These are phyloP conservation scores for Euphorbia tirucalli DNA, from an alignment of 345 rosid genomes.

Conservation along the genomic window DNA sequence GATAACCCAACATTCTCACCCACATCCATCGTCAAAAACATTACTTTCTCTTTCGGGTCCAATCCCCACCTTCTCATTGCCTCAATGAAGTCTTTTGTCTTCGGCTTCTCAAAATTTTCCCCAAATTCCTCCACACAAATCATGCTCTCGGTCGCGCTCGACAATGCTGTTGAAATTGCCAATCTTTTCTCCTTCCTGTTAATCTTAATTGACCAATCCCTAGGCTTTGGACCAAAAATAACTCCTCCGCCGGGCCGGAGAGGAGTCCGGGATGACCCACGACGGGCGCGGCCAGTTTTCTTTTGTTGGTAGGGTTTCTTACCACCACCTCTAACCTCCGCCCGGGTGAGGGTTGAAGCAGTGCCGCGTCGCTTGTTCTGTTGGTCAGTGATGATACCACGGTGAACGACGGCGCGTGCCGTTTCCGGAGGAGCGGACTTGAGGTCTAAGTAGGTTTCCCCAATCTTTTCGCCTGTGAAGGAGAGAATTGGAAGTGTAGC, in stretches of 20 bases:
- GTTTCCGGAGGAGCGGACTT: constrained; percentile 75
- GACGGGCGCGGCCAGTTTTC: constrained; percentile 84
- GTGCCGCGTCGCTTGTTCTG: constrained; percentile 93
- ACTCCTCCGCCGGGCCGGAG: constrained; percentile 92
- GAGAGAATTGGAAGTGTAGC: constrained; percentile 66
- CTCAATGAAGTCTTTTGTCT: constrained; percentile 71
- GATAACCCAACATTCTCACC: constrained; percentile 58
- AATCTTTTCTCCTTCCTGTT: constrained; percentile 79
- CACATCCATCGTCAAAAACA: constrained; percentile 77
- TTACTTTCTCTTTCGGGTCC: constrained; percentile 79
- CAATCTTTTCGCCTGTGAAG: constrained; percentile 78
- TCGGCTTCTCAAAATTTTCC: constrained; percentile 69
- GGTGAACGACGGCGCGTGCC: constrained; percentile 87
- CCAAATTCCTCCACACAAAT: constrained; percentile 83
- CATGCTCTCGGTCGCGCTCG: constrained; percentile 62
- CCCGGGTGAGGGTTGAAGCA: constrained; percentile 83
- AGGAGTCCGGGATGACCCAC: constrained; percentile 71
- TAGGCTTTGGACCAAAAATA: constrained; percentile 77
- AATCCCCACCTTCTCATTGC: constrained; percentile 91
- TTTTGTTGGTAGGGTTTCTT: constrained; percentile 80
- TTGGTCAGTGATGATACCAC: constrained; percentile 70
- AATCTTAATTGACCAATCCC: constrained; percentile 90
- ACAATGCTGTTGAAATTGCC: constrained; percentile 78
- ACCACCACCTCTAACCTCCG: constrained; percentile 94
- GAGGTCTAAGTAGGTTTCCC: constrained; percentile 80